A percentile compares a stretch with the other conserved stretches of the same genome.
phyloP scores from a whole-genome alignment of 495 filamentous ascomycete genomes.

The Terfezia boudieri region DNA sequence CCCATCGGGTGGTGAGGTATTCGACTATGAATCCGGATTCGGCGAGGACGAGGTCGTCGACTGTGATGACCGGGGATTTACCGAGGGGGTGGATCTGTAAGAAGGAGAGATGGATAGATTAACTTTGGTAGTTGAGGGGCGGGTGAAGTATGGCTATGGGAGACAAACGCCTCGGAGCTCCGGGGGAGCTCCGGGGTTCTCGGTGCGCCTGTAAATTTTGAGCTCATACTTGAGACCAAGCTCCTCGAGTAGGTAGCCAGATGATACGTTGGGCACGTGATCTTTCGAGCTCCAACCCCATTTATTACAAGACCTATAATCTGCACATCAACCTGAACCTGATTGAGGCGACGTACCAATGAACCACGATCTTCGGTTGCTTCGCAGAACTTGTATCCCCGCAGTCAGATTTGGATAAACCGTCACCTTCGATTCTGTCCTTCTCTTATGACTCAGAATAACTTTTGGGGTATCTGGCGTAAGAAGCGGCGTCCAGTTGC shows the following conservation, averaged over 20 bases:
- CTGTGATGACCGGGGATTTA: slow-evolving; percentile 52
- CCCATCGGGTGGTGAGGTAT: slow-evolving; percentile 59
- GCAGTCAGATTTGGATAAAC: too few relatives aligned
- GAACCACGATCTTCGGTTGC: slow-evolving; percentile 45
- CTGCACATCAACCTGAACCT: too few relatives aligned
- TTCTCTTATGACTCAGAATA: too few relatives aligned
- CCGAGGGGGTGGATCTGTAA: slow-evolving; percentile 58
- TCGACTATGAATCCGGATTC: slow-evolving; percentile 63
- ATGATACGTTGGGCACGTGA: slow-evolving; percentile 69
- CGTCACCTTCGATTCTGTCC: too few relatives aligned
- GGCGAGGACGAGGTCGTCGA: slow-evolving; percentile 40
- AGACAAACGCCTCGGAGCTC: slow-evolving; percentile 19
- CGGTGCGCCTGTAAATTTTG: slow-evolving; percentile 45
- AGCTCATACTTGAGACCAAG: slow-evolving; percentile 56
- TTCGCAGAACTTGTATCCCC: too few relatives aligned
- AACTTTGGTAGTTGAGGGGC: neutral
- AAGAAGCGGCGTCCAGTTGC: too few relatives aligned
- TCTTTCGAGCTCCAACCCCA: slow-evolving; percentile 38
- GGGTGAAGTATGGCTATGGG: neutral
- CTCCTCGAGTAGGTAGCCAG: slow-evolving; percentile 76
- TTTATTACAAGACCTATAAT: neutral
- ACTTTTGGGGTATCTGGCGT: too few relatives aligned
- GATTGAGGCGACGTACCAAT: slow-evolving; percentile 33
- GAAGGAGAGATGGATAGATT: neutral
- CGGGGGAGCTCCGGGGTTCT: slow-evolving; percentile 32